phyloP scores from a whole-genome alignment of 176 grass and related monocot species.

The Guadua angustifolia region DNA sequence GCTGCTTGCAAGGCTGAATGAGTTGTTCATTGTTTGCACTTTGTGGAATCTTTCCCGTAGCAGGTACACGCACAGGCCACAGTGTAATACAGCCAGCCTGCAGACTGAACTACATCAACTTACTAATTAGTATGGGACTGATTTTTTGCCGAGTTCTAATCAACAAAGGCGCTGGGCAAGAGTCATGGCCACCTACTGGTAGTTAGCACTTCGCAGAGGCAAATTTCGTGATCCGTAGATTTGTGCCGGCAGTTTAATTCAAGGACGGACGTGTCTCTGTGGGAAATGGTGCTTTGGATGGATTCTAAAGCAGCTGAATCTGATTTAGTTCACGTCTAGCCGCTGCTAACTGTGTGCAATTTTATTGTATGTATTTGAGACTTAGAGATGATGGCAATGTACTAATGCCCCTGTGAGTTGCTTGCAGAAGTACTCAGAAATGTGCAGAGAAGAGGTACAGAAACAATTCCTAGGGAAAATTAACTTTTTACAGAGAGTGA shows the following conservation, averaged over 20 bases:
- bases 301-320: background rate
- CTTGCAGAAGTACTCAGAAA: background rate
- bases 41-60: conserved; percentile 43
- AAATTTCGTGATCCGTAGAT: background rate
- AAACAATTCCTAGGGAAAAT: background rate
- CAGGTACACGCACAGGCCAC: conserved; percentile 30
- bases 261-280: background rate
- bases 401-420: background rate
- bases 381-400: background rate
- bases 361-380: background rate
- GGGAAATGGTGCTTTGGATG: background rate
- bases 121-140: conserved; percentile 26
- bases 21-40: conserved; percentile 19
- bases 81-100: background rate
- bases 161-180: background rate
- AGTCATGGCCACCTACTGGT: conserved; percentile 41
- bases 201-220: background rate
- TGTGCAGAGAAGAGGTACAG: background rate
- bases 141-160: conserved; percentile 37
- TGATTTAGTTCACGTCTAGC: background rate
- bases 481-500: background rate
- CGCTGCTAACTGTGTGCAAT: background rate
- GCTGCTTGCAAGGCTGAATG: conserved; percentile 7
- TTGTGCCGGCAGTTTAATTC: background rate
- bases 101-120: background rate